Evolutionary conservation across 345 rosid species (phyloP).

Genomic region (Streptanthus diversifolius): DNA sequence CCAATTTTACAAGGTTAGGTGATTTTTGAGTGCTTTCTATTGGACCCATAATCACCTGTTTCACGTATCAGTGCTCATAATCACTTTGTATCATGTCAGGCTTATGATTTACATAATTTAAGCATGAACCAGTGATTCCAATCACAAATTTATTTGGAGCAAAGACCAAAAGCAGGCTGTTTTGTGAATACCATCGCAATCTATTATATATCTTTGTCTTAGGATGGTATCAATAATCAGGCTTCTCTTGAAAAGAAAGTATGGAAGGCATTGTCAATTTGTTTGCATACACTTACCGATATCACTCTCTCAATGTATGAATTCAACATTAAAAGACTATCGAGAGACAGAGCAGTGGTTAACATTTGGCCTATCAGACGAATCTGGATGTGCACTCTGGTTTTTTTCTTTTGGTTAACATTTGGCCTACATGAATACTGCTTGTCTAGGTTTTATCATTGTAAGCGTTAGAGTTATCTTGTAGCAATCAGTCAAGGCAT

Average conservation of each 20-base stretch:
- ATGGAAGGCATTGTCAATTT: neutral
- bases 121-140: neutral
- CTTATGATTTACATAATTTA: neutral
- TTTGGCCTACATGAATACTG: neutral
- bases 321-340: neutral
- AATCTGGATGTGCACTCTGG: neutral
- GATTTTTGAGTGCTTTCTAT: neutral
- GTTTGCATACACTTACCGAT: neutral
- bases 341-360: neutral
- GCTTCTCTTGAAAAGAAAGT: neutral
- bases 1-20: neutral
- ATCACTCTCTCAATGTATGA: neutral
- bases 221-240: neutral
- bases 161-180: slow-evolving; percentile 32
- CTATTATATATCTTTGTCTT: slow-evolving; percentile 50
- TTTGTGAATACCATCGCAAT: slow-evolving; percentile 47
- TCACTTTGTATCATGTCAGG: too few relatives aligned
- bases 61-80: neutral
- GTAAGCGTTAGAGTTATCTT: too few relatives aligned
- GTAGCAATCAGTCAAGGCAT: too few relatives aligned
- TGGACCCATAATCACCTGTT: slow-evolving; percentile 11
- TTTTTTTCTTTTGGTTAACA: neutral
- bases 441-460: too few relatives aligned
- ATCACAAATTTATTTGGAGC: neutral
- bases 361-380: too few relatives aligned